A percentile compares a stretch with the other conserved stretches of the same genome.
phyloP scores from a whole-genome alignment of 192 early-diverging fungal species.

The Polychytrium aggregatum region DNA sequence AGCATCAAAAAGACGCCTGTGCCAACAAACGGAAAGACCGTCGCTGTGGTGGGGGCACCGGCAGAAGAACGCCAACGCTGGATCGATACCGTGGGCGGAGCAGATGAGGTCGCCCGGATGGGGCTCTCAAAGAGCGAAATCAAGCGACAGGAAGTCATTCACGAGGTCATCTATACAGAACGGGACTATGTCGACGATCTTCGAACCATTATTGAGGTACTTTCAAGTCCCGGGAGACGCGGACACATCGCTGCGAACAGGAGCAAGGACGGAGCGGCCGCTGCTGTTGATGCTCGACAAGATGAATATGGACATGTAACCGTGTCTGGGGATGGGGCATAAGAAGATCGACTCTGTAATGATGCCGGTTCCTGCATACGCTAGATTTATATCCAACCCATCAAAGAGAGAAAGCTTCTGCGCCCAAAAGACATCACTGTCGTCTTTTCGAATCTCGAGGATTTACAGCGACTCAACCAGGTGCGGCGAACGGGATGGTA shows the following conservation, averaged over 20 bases:
- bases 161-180: constrained; percentile 86
- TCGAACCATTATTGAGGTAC: constrained; percentile 64
- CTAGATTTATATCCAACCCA: constrained; percentile 30
- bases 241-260: no score
- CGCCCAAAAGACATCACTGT: constrained; percentile 37
- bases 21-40: constrained; percentile 3
- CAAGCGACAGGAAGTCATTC: constrained; percentile 89
- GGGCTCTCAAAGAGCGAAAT: constrained; percentile 56
- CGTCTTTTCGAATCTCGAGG: constrained; percentile 42
- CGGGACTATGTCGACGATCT: constrained; percentile 84
- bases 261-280: no score
- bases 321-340: no score
- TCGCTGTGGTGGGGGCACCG: constrained; percentile 14
- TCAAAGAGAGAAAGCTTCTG: constrained; percentile 26
- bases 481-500: background rate
- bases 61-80: constrained; percentile 19
- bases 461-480: constrained; percentile 30
- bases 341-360: no score
- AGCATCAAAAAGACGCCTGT: constrained; percentile 2
- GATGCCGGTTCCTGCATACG: no score
- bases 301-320: no score
- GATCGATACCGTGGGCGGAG: constrained; percentile 35
- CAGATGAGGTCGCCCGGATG: constrained; percentile 44
- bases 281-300: no score
- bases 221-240: no score